Percentiles rank a stretch among this genome's conserved stretches.
phyloP scores from a whole-genome alignment of 1,284 basidiomycete species.

The Sporisorium graminicola region DNA sequence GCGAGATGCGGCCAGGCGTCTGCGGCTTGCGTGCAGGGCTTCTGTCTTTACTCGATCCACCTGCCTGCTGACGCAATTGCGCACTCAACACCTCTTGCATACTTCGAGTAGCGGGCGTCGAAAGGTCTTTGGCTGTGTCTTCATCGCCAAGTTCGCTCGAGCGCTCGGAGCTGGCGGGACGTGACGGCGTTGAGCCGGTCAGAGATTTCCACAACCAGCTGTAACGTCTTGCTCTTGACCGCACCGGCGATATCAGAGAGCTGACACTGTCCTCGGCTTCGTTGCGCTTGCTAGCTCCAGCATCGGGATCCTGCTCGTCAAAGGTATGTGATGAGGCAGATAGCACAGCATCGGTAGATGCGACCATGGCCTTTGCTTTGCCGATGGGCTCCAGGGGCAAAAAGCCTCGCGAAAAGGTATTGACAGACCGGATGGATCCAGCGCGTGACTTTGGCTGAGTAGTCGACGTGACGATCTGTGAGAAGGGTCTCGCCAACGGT shows the following conservation, averaged over 20 bases:
- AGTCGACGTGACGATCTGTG: constrained; percentile 34
- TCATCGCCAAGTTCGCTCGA: constrained; percentile 7
- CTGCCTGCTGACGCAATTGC: constrained; percentile 44
- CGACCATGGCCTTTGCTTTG: constrained; percentile 59
- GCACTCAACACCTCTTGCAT: constrained; percentile 57
- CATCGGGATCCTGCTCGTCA: constrained; percentile 18
- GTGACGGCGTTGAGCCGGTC: constrained; percentile 32
- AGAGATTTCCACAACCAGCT: constrained; percentile 60
- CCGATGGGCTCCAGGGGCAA: constrained; percentile 59
- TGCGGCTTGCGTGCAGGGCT: constrained; percentile 30
- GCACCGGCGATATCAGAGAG: constrained; percentile 17
- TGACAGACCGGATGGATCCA: constrained; percentile 54
- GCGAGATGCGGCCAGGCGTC: constrained; percentile 26
- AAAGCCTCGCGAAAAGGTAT: constrained; percentile 48
- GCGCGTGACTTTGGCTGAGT: constrained; percentile 41
- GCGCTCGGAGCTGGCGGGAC: constrained; percentile 6
- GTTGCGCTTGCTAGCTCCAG: background rate
- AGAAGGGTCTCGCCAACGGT: constrained; percentile 29
- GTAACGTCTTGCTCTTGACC: constrained; percentile 30
- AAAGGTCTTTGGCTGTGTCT: constrained; percentile 10
- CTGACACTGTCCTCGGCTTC: constrained; percentile 34
- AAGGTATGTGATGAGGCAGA: constrained; percentile 44
- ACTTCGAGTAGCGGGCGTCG: constrained; percentile 53
- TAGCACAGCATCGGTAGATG: constrained; percentile 47
- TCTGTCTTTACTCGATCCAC: constrained; percentile 19